A percentile compares a stretch with the other conserved stretches of the same genome.
Evolutionary conservation across 1,139 yeast genomes (phyloP).

Genomic region (Pichia sp.): DNA sequence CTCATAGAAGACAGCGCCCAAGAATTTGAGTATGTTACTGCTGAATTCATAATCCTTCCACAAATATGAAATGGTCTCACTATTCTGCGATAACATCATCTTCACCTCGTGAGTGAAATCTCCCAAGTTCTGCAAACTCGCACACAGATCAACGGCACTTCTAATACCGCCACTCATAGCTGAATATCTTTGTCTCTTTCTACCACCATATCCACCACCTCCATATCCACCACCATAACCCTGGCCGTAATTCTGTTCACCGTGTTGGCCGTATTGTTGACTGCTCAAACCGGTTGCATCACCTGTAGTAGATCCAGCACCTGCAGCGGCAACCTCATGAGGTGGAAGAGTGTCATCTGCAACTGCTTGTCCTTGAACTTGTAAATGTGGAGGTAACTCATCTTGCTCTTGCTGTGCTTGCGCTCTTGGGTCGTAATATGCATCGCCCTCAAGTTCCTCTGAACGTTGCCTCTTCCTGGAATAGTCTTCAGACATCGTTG

Average conservation of each 20-base stretch:
- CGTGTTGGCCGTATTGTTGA: no score
- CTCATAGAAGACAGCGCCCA: conserved; percentile 67
- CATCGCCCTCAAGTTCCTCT: neutral
- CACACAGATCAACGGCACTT: conserved; percentile 19
- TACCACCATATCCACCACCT: conserved; percentile 13
- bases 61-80: conserved; percentile 12
- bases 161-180: conserved; percentile 16
- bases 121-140: conserved; percentile 58
- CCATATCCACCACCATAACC: no score
- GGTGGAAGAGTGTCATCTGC: no score
- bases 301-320: no score
- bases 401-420: no score
- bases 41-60: conserved; percentile 49
- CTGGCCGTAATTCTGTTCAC: no score
- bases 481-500: conserved; percentile 1
- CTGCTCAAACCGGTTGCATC: no score
- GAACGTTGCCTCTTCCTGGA: neutral
- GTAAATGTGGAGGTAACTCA: no score
- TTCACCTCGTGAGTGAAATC: conserved; percentile 33
- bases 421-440: no score
- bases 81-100: conserved; percentile 6
- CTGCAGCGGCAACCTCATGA: no score
- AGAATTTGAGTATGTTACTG: conserved; percentile 33
- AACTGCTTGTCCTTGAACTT: no score
- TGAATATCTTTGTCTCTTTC: conserved; percentile 8